Conservation (phyloP, 441 rosid genomes). For the Breynia disticha region DNA sequence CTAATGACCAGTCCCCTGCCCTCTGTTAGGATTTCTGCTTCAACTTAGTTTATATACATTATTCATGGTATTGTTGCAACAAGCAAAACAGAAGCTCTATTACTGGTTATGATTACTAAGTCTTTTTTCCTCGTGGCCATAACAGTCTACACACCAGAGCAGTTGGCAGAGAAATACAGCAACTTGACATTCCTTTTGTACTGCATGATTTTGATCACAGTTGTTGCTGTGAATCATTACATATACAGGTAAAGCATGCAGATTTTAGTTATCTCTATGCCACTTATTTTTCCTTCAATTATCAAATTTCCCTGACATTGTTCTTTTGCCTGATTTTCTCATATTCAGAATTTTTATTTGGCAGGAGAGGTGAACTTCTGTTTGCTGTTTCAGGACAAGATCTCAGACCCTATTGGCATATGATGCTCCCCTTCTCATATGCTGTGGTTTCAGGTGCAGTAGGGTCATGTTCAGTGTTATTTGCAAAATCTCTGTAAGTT, state of each 20-base stretch:
- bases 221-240: slow-evolving; percentile 65
- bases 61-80: background rate
- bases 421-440: slow-evolving; percentile 88
- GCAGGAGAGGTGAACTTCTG: slow-evolving; percentile 85
- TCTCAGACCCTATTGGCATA: slow-evolving; percentile 67
- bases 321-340: slow-evolving; percentile 10
- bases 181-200: slow-evolving; percentile 74
- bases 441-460: slow-evolving; percentile 95
- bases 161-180: slow-evolving; percentile 90
- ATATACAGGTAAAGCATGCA: slow-evolving; percentile 53
- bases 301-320: background rate
- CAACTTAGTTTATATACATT: background rate
- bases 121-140: slow-evolving; percentile 3
- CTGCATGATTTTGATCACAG: slow-evolving; percentile 57
- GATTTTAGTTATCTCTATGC: background rate
- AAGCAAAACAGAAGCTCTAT: background rate
- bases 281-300: background rate
- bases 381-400: slow-evolving; percentile 62
- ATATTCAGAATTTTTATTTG: slow-evolving; percentile 14
- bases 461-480: slow-evolving; percentile 93
- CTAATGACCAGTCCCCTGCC: no score
- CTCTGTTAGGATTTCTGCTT: background rate
- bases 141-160: slow-evolving; percentile 91
- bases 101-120: slow-evolving; percentile 2
- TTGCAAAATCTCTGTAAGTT: slow-evolving; percentile 96